These are phyloP conservation scores for Rhizopus delemar DNA, from an alignment of 371 early-diverging fungal species.

Conservation along the genomic window DNA sequence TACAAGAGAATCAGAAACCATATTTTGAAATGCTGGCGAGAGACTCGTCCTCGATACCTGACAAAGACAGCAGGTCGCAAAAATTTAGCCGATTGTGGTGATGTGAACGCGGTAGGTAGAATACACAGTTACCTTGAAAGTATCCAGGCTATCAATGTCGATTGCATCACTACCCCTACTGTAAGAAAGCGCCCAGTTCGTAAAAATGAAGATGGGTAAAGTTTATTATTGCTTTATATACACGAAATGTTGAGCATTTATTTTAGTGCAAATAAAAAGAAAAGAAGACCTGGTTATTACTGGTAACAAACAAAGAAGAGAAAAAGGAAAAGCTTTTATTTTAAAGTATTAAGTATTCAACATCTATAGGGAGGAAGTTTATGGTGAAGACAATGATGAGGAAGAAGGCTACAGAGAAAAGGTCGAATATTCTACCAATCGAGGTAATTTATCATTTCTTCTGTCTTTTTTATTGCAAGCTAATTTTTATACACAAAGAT, in stretches of 20 bases:
- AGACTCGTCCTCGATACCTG: slow-evolving; percentile 64
- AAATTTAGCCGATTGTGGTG: slow-evolving; percentile 64
- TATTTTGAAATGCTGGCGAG: slow-evolving; percentile 76
- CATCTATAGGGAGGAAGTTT: slow-evolving; percentile 10
- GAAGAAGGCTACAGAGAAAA: background rate
- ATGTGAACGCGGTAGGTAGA: slow-evolving; percentile 87
- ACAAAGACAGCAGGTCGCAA: slow-evolving; percentile 46
- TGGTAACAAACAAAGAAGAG: slow-evolving; percentile 9
- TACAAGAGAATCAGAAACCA: slow-evolving; percentile 83
- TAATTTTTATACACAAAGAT: slow-evolving; percentile 14
- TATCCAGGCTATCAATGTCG: slow-evolving; percentile 75
- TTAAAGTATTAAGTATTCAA: background rate
- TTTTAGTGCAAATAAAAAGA: slow-evolving; percentile 10
- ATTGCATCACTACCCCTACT: slow-evolving; percentile 21
- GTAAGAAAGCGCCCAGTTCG: slow-evolving; percentile 5
- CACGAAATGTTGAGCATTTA: background rate
- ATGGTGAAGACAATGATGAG: slow-evolving; percentile 9
- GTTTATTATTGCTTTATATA: slow-evolving; percentile 25
- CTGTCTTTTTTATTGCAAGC: background rate
- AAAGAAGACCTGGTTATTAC: slow-evolving; percentile 21
- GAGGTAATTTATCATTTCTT: background rate
- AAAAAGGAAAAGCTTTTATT: no score
- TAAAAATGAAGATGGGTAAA: slow-evolving; percentile 25
- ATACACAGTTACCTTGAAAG: slow-evolving; percentile 82
- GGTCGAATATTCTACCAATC: background rate